Conservation (phyloP, 345 rosid species). For the Xanthoceras sorbifolium region DNA sequence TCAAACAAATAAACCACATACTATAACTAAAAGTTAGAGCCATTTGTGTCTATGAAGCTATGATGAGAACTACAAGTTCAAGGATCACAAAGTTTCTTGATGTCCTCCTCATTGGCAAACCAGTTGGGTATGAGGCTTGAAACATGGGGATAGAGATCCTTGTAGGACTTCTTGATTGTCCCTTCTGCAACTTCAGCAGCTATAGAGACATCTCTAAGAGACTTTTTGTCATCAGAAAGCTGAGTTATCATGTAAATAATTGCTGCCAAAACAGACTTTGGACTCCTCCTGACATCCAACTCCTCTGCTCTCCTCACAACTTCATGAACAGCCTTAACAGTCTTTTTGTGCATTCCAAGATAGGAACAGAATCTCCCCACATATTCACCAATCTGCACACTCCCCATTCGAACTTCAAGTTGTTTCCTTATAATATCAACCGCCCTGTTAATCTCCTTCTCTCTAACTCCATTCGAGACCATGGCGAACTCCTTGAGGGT, state of each 20-base stretch:
- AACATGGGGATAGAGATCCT: constrained; percentile 33
- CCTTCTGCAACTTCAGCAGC: constrained; percentile 32
- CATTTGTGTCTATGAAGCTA: too few relatives aligned
- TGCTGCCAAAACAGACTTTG: constrained; percentile 16
- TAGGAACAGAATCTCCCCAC: constrained; percentile 22
- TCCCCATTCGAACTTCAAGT: neutral
- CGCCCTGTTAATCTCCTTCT: constrained; percentile 17
- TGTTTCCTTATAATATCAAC: constrained; percentile 2
- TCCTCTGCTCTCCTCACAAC: constrained; percentile 18
- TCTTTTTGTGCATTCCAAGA: constrained; percentile 19
- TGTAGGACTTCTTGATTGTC: constrained; percentile 39
- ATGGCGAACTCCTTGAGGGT: constrained; percentile 11
- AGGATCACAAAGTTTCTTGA: constrained; percentile 5
- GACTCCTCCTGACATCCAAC: constrained; percentile 27
- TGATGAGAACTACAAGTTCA: constrained; percentile 2
- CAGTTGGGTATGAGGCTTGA: constrained; percentile 32
- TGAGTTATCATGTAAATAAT: constrained; percentile 23
- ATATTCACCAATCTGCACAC: constrained; percentile 1
- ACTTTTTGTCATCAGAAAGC: constrained; percentile 24
- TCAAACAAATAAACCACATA: too few relatives aligned
- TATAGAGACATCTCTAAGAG: constrained; percentile 27
- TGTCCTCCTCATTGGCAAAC: constrained; percentile 34
- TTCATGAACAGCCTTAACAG: constrained; percentile 24
- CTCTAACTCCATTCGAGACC: constrained; percentile 4
- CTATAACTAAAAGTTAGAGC: neutral